phyloP scores from a whole-genome alignment of 2,329 filamentous ascomycete genomes.

The Phialophora chinensis region DNA sequence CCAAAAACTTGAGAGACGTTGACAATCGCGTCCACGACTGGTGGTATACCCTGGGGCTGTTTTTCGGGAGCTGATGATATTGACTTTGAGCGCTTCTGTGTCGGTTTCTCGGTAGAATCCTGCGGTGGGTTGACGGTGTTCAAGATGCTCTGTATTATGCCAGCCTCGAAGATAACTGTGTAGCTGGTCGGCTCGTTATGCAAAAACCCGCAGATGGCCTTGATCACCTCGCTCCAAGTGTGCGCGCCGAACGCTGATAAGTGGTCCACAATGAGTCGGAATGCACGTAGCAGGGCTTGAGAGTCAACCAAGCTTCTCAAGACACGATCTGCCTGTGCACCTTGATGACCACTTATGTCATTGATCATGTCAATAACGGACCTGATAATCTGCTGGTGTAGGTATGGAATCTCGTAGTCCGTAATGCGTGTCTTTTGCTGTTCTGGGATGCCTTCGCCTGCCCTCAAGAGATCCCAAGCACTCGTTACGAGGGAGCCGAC shows the following conservation, averaged over 20 bases:
- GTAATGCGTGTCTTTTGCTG: conserved; percentile 79
- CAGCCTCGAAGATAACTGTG: conserved; percentile 91
- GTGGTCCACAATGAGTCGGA: conserved; percentile 82
- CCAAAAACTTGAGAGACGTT: conserved; percentile 87
- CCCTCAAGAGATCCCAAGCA: conserved; percentile 69
- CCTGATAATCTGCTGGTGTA: conserved; percentile 89
- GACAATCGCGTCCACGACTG: conserved; percentile 86
- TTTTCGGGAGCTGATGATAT: conserved; percentile 44
- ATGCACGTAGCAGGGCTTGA: conserved; percentile 76
- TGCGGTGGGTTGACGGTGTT: conserved; percentile 65
- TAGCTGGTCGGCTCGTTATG: conserved; percentile 99
- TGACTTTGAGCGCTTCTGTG: conserved; percentile 44
- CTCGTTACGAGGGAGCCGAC: conserved; percentile 78
- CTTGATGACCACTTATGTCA: conserved; percentile 84
- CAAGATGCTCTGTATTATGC: conserved; percentile 83
- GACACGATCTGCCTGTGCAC: conserved; percentile 85
- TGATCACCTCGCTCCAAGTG: conserved; percentile 94
- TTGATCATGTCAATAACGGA: conserved; percentile 96
- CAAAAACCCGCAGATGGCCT: conserved; percentile 92
- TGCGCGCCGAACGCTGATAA: conserved; percentile 82
- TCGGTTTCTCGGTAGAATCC: conserved; percentile 46
- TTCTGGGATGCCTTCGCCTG: conserved; percentile 72
- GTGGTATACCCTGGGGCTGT: conserved; percentile 74
- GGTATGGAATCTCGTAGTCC: conserved; percentile 92
- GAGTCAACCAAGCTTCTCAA: conserved; percentile 95